A percentile compares a stretch with the other conserved stretches of the same genome.
Evolutionary conservation across 768 basidiomycete genomes (phyloP).

Genomic region (Pulveroboletus ravenelii): DNA sequence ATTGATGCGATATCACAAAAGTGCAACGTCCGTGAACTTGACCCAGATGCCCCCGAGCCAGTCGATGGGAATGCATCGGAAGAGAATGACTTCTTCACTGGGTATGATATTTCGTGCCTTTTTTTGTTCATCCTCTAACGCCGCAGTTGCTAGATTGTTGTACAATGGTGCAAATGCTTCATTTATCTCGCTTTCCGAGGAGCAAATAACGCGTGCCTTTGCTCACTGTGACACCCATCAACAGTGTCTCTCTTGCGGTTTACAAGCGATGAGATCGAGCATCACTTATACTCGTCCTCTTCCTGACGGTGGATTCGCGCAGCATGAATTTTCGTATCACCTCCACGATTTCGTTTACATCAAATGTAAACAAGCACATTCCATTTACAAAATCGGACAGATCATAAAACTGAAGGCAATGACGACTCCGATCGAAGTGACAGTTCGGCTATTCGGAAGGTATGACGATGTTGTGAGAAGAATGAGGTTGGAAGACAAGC

Average conservation of each 20-base stretch:
- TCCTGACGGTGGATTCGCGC: slow-evolving; percentile 34
- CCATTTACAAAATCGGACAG: slow-evolving; percentile 50
- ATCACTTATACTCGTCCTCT: slow-evolving; percentile 23
- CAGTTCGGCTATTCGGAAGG: slow-evolving; percentile 43
- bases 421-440: slow-evolving; percentile 23
- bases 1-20: slow-evolving; percentile 55
- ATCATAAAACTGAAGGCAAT: slow-evolving; percentile 39
- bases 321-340: slow-evolving; percentile 49
- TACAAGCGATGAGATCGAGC: slow-evolving; percentile 26
- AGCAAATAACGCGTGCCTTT: slow-evolving; percentile 28
- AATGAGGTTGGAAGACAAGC: slow-evolving; percentile 11
- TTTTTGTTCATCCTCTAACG: slow-evolving; percentile 1
- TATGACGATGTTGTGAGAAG: slow-evolving; percentile 37
- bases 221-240: slow-evolving; percentile 28
- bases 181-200: slow-evolving; percentile 43
- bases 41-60: slow-evolving; percentile 41
- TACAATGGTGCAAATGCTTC: slow-evolving; percentile 47
- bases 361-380: slow-evolving; percentile 27
- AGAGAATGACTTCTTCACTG: slow-evolving; percentile 51
- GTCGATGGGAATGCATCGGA: slow-evolving; percentile 37
- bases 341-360: slow-evolving; percentile 59
- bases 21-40: slow-evolving; percentile 46
- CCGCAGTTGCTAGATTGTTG: slow-evolving; percentile 34
- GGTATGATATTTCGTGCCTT: slow-evolving; percentile 34
- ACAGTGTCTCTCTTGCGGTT: slow-evolving; percentile 50